phyloP scores from a whole-genome alignment of 306 rosid species.

The Prunus mongolica region DNA sequence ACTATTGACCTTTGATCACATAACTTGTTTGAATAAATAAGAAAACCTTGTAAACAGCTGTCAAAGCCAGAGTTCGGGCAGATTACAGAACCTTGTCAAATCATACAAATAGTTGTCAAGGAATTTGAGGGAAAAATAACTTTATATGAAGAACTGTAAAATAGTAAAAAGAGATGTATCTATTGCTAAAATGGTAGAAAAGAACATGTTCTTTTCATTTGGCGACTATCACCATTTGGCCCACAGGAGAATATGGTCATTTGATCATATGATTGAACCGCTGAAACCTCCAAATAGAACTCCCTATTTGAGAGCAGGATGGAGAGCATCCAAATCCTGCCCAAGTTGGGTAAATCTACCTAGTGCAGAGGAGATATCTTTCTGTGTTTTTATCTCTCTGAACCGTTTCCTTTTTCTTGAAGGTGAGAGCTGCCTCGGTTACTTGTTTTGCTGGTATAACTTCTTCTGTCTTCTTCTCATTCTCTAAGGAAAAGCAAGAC shows the following conservation, averaged over 20 bases:
- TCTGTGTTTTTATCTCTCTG: background rate
- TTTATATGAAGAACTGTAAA: background rate
- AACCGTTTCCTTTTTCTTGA: conserved; percentile 17
- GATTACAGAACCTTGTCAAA: background rate
- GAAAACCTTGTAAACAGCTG: background rate
- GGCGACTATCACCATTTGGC: background rate
- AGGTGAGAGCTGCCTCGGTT: conserved; percentile 90
- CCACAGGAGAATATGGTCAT: background rate
- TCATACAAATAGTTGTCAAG: background rate
- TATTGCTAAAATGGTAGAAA: background rate
- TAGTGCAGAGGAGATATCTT: background rate
- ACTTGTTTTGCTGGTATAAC: conserved; percentile 98
- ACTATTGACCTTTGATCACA: background rate
- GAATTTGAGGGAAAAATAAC: background rate
- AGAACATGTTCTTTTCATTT: background rate
- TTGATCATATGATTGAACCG: background rate
- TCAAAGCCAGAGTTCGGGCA: background rate
- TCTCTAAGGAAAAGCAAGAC: conserved; percentile 57
- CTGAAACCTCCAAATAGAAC: background rate
- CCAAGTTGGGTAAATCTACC: background rate
- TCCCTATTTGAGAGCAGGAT: background rate
- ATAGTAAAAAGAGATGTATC: background rate
- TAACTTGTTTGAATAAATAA: conserved; percentile 6
- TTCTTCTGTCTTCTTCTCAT: conserved; percentile 68
- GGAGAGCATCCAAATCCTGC: background rate